Base-by-base conservation (phyloP, 352 stramenopile genomes). In the Globisporangium solare region DNA sequence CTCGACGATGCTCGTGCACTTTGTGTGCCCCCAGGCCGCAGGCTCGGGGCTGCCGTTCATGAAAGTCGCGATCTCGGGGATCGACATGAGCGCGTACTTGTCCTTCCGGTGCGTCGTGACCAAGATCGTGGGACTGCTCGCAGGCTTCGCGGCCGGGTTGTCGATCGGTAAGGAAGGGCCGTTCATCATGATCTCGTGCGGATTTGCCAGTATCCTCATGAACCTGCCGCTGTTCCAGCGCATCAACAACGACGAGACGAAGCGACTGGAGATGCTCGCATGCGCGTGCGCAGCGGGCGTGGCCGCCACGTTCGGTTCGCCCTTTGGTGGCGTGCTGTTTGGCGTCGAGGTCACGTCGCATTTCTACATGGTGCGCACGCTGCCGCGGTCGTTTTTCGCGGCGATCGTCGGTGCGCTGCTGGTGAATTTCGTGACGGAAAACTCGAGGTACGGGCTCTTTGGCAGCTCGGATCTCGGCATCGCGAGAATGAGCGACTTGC, bases 171-270 rank as follows among this genome's bases (percentile, higher is more conserved):
- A 91, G 64, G 86, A 95, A 71, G 86, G 86, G 0, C 83, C 86
- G 20, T 94, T 93, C 63, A 90, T 96, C 56, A 91, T 92, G 79
- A 94, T 94, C 58, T 86, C 82, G 11, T 92, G 79, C 54, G 80
- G 76, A 27, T 89, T 95, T 67, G 83, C 84, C 27, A 86, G 76
- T 47, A 61, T 88, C 15, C 57, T 96, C 18, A 89, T 96, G 77
- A 80, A 86, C 54, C 73, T 80, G 53, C 61, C 69, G 22, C 48
- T 73, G 21, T 92, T 93, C 56, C 65, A 70, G 15, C 79, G 81
- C 21, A 86, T 92, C 67, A 73, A 83, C 56, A 77, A 92, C 54
- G 82, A 93, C 47, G 79, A 89, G 47, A 84, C 72, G 18, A 92
- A 93, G 59, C 73, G 83, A 12, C 61, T 92, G 10, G 81, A 94